Base-by-base conservation (phyloP, 768 basidiomycete species). In the Hericium erinaceus region DNA sequence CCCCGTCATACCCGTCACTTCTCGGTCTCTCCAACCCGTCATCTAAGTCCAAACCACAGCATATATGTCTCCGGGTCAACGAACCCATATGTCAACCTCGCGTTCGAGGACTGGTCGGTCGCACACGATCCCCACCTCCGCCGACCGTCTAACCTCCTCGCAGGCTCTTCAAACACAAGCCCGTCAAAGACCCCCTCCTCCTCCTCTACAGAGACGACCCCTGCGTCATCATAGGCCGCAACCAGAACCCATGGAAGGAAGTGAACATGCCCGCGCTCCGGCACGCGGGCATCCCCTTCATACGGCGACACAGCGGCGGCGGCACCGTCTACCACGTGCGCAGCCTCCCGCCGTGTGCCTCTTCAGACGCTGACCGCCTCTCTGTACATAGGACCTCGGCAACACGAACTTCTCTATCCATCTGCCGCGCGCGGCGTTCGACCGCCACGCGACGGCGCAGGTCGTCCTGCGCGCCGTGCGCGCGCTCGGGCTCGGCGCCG, bases 231-330 rank as follows among this genome's bases (percentile, higher is more conserved):
- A 91, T 98, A 56, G 95, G 95, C 0, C 77, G 95, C 54, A 95
- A 98, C 68, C 97, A 99, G 75, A 98, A 97, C 64, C 95, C 95
- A 15, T 98, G 95, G 95, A 97, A 92, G 68, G 95, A 99, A 67
- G 84, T 94, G 63, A 95, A 95, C 64, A 78, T 95, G 52, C 60
- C 67, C 6, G 77, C 80, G 1, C 74, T 93, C 6, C 69, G 72
- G 11, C 57, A 69, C 46, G 69, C 75, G 2, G 76, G 74, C 4
- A 77, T 93, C 16, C 90, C 90, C 0, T 89, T 92, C 66, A 79
- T 98, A 37, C 77, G 95, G 41, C 76, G 95, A 56, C 77, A 88
- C 56, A 95, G 92, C 63, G 97, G 95, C 8, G 95, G 95, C 15
- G 95, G 95, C 12, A 91, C 95, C 0, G 95, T 99, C 3, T 99